Percentiles rank a stretch among this genome's conserved stretches.
These are phyloP conservation scores for Colletotrichum lini DNA, from an alignment of 2,329 filamentous ascomycete species.

Conservation along the genomic window DNA sequence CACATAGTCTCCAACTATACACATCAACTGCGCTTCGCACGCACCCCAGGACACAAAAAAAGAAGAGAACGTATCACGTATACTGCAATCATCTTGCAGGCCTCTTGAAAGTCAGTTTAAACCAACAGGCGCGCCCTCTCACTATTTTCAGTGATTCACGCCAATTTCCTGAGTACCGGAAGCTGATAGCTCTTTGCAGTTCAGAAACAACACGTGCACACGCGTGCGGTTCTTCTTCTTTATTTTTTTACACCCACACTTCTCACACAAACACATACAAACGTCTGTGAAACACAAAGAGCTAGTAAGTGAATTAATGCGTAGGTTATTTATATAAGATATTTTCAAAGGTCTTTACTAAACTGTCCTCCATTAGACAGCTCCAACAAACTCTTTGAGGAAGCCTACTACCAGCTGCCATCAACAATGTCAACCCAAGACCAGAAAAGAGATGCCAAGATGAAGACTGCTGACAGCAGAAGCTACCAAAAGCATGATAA, in stretches of 20 bases:
- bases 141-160: no score
- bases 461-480: neutral
- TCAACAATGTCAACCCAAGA: neutral
- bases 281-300: no score
- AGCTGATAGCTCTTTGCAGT: neutral
- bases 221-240: neutral
- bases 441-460: neutral
- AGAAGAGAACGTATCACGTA: accelerated
- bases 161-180: neutral
- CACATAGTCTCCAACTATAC: neutral
- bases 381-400: neutral
- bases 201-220: neutral
- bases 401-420: neutral
- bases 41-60: no score
- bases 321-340: no score
- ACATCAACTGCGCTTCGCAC: neutral
- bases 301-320: neutral
- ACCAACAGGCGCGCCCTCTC: neutral
- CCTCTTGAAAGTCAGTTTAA: neutral
- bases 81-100: neutral
- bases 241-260: neutral
- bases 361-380: neutral
- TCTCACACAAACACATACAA: no score
- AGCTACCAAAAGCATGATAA: neutral
- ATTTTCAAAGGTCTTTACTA: neutral